Percentiles rank a stretch among this genome's conserved stretches.
These are phyloP conservation scores for Arthrobotrys sphaeroides DNA, from an alignment of 2,329 filamentous ascomycete species.

Conservation along the genomic window DNA sequence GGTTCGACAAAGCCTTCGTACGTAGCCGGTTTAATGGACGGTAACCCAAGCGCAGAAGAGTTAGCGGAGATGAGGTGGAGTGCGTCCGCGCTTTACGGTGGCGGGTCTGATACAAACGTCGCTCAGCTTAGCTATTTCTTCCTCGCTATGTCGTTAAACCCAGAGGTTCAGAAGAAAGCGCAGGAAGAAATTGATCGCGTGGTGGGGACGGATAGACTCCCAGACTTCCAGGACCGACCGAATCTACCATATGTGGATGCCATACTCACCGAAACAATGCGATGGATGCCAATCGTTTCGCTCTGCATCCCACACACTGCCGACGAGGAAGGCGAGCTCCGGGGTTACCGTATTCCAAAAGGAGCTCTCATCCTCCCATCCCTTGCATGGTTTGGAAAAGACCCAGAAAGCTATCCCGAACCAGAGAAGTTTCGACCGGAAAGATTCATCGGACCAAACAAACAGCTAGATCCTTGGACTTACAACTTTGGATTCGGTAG, in stretches of 20 bases:
- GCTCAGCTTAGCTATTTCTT: conserved; percentile 59
- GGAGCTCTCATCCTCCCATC: conserved; percentile 67
- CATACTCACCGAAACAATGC: conserved; percentile 68
- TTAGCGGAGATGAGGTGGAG: conserved; percentile 62
- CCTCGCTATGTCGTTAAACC: conserved; percentile 65
- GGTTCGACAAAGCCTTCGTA: conserved; percentile 59
- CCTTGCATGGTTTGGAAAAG: conserved; percentile 69
- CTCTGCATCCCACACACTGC: conserved; percentile 67
- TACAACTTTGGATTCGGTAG: conserved; percentile 69
- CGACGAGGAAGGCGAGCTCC: conserved; percentile 66
- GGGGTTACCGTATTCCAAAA: conserved; percentile 66
- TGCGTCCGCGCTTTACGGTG: conserved; percentile 63
- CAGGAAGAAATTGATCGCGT: conserved; percentile 70
- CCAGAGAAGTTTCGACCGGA: conserved; percentile 71
- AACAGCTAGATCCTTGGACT: conserved; percentile 70
- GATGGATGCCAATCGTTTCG: conserved; percentile 69
- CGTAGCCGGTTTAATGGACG: conserved; percentile 63
- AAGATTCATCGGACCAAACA: conserved; percentile 70
- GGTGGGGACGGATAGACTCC: conserved; percentile 66
- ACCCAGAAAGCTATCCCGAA: conserved; percentile 70
- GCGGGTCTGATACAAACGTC: conserved; percentile 63
- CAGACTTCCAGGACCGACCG: conserved; percentile 65
- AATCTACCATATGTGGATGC: conserved; percentile 68
- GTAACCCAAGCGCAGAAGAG: conserved; percentile 61
- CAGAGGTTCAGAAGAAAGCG: conserved; percentile 66